A percentile compares a stretch with the other conserved stretches of the same genome.
These are phyloP conservation scores for Lolium rigidum DNA, from an alignment of 176 grass and related monocot species.

Conservation along the genomic window DNA sequence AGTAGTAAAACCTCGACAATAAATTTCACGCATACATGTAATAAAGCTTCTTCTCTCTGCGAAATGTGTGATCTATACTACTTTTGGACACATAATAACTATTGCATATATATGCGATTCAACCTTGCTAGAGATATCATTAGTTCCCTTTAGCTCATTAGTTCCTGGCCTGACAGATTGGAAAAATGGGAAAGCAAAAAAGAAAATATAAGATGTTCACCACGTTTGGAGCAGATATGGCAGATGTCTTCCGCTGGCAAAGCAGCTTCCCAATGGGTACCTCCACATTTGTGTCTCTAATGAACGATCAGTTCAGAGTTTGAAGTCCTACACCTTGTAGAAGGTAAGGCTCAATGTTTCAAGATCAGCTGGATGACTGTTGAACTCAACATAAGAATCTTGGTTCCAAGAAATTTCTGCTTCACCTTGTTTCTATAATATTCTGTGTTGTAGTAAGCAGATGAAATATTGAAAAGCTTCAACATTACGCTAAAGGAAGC, in stretches of 20 bases:
- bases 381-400: slow-evolving; percentile 18
- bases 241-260: slow-evolving; percentile 52
- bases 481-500: too few relatives aligned
- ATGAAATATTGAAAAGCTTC: too few relatives aligned
- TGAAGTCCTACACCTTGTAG: slow-evolving; percentile 40
- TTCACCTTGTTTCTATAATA: slow-evolving; percentile 2
- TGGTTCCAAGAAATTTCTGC: slow-evolving; percentile 43
- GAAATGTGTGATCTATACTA: slow-evolving; percentile 54
- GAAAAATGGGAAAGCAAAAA: background rate
- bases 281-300: slow-evolving; percentile 87
- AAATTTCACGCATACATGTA: too few relatives aligned
- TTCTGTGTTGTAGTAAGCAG: too few relatives aligned
- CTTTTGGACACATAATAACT: slow-evolving; percentile 66
- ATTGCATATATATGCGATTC: slow-evolving; percentile 67
- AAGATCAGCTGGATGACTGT: slow-evolving; percentile 28
- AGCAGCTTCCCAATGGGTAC: slow-evolving; percentile 74
- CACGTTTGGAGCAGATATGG: slow-evolving; percentile 51
- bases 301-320: slow-evolving; percentile 49
- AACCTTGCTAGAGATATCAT: slow-evolving; percentile 40
- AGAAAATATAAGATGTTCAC: slow-evolving; percentile 47
- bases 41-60: slow-evolving; percentile 43
- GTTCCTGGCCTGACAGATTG: background rate
- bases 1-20: too few relatives aligned
- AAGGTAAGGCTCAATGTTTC: slow-evolving; percentile 47
- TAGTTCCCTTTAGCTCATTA: slow-evolving; percentile 32